Conservation (phyloP, 2,329 filamentous ascomycete genomes). For the Madurella mycetomatis region DNA sequence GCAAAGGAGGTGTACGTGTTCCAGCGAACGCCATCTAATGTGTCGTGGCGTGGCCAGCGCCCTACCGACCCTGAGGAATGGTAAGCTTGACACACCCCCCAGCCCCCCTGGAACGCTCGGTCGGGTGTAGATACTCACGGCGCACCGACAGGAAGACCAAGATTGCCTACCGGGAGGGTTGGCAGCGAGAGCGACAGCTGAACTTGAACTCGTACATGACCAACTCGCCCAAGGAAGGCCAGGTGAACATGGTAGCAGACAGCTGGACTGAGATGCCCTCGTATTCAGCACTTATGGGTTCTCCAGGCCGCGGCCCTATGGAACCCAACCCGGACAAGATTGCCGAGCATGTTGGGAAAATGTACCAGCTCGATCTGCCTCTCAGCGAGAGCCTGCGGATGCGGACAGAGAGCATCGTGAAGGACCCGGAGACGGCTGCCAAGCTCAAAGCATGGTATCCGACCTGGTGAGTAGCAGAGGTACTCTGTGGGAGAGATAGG, state of each 20-base stretch:
- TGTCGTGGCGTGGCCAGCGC: slow-evolving; percentile 36
- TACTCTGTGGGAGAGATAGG: no score
- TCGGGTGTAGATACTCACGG: background rate
- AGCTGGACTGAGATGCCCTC: slow-evolving; percentile 42
- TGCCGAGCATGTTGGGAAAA: slow-evolving; percentile 32
- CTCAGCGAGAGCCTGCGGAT: slow-evolving; percentile 42
- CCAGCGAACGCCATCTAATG: slow-evolving; percentile 48
- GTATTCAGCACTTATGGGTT: slow-evolving; percentile 37
- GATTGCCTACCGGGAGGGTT: slow-evolving; percentile 35
- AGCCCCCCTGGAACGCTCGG: background rate
- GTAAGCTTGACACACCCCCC: slow-evolving; percentile 8
- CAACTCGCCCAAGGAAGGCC: slow-evolving; percentile 30
- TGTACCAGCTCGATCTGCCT: slow-evolving; percentile 39
- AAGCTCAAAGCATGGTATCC: slow-evolving; percentile 57
- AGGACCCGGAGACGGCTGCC: slow-evolving; percentile 46
- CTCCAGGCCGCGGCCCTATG: slow-evolving; percentile 26
- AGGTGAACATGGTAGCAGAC: slow-evolving; percentile 44
- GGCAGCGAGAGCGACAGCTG: slow-evolving; percentile 43
- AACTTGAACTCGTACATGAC: slow-evolving; percentile 42
- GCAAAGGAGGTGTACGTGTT: slow-evolving; percentile 51
- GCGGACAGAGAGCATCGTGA: slow-evolving; percentile 48
- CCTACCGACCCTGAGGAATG: slow-evolving; percentile 41
- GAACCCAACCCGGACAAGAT: slow-evolving; percentile 34
- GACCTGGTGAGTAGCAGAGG: slow-evolving; percentile 33
- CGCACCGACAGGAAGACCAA: slow-evolving; percentile 25